Percentiles rank a stretch among this genome's conserved stretches.
These are phyloP conservation scores for Eimeria zaria DNA, from an alignment of 169 alveolate genomes.

Conservation along the genomic window DNA sequence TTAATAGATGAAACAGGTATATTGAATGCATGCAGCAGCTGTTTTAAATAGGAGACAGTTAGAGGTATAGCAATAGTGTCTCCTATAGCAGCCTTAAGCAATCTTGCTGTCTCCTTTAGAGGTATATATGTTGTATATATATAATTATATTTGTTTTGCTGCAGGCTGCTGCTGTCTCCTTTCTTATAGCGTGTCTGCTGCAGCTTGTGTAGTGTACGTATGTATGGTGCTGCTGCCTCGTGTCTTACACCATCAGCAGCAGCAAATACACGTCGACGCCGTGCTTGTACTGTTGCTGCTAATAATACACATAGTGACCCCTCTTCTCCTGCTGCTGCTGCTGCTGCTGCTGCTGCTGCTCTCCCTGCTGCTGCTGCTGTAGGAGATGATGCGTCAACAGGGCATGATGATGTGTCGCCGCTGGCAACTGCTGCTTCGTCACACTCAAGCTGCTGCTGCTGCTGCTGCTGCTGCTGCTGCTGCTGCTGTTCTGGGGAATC, in stretches of 20 bases:
- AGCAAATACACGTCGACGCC: background rate
- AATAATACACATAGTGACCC: background rate
- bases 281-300: slow-evolving; percentile 21
- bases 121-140: background rate
- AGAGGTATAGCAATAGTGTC: slow-evolving; percentile 1
- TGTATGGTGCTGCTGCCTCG: background rate
- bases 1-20: background rate
- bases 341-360: slow-evolving; percentile 42
- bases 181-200: no score
- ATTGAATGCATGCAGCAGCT: slow-evolving; percentile 6
- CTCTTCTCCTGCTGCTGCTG: slow-evolving; percentile 1
- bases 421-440: background rate
- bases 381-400: background rate
- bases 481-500: slow-evolving; percentile 4
- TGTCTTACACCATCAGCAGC: background rate
- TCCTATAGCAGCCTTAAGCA: background rate
- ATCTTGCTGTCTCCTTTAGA: background rate
- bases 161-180: slow-evolving; percentile 5
- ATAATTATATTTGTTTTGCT: background rate
- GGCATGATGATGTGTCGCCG: background rate
- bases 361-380: background rate
- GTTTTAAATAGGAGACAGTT: background rate
- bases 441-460: slow-evolving; percentile 36
- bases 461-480: slow-evolving; percentile 47
- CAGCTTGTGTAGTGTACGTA: background rate